phyloP scores from a whole-genome alignment of 371 early-diverging fungal genomes.

The Mortierella polycephala region DNA sequence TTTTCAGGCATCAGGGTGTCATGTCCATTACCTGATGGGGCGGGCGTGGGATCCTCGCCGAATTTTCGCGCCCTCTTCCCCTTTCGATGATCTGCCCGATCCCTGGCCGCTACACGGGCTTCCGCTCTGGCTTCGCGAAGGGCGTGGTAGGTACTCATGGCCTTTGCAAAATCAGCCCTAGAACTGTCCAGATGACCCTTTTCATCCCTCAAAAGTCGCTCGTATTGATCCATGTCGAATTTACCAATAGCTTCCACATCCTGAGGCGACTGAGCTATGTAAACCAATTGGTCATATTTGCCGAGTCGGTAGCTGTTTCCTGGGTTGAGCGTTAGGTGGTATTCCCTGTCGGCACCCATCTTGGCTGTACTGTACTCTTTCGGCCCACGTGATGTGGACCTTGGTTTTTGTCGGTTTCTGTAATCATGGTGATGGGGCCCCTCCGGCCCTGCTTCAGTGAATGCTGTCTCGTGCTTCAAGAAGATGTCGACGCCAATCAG shows the following conservation, averaged over 20 bases:
- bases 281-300: constrained; percentile 65
- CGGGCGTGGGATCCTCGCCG: not conserved
- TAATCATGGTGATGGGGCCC: constrained; percentile 22
- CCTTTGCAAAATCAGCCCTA: constrained; percentile 24
- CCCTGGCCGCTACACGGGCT: constrained; percentile 31
- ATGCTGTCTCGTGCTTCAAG: constrained; percentile 15
- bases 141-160: constrained; percentile 31
- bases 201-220: constrained; percentile 28
- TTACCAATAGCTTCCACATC: constrained; percentile 61
- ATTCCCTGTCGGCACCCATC: constrained; percentile 22
- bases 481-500: constrained; percentile 70
- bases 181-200: constrained; percentile 17
- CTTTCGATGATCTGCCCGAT: constrained; percentile 20
- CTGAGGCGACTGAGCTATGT: constrained; percentile 70
- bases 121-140: constrained; percentile 23
- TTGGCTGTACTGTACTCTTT: not conserved
- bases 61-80: constrained; percentile 1
- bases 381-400: not conserved
- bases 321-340: constrained; percentile 73
- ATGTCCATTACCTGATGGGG: not conserved
- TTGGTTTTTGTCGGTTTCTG: not conserved
- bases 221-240: constrained; percentile 38
- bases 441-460: not conserved
- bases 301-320: constrained; percentile 67
- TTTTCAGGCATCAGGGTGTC: not conserved